Evolutionary conservation across 169 alveolate genomes (phyloP), one percentile per base, ranked within the genome.

Genomic region (Plasmodium relictum): DNA sequence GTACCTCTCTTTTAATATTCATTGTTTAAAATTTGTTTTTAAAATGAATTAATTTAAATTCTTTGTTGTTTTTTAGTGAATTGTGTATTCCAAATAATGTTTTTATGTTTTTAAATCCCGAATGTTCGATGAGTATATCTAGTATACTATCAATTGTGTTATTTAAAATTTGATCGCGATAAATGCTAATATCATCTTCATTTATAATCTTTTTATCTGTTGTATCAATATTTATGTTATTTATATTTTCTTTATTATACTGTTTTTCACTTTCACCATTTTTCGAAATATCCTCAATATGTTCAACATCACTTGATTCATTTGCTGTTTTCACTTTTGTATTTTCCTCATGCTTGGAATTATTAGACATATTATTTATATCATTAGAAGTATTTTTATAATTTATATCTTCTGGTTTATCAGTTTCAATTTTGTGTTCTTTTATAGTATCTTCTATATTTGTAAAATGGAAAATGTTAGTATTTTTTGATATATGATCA

Each of bases 61-160:
- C 72, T 63, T 65, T 80, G 26, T 59, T 80, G 18, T 45, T 71
- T 45, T 26, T n/a, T 58, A 80, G 45, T 8, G 90, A 80, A 52
- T 18, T 80, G 62, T 80, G 66, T 68, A 80, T 80, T 16, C 90
- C 90, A 12, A 80, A 26, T 18, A 80, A 31, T 16, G 83, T 80
- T 18, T 69, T 71, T 2, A 68, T 24, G 26, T 80, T 71, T 26
- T 56, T 45, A 61, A 80, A 80, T 31, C 90, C 90, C 0, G 85
- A 41, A 18, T 31, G 20, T 71, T 80, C 73, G 5, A 80, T 68
- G 58, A 80, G 48, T 6, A 80, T 52, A 45, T 80, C 90, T 12
- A 80, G 26, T 24, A 80, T 45, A n/a, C 10, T 54, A 56, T 80
- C 90, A 8, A 80, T 68, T 14, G 72, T 80, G 22, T 80, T 80